These are phyloP conservation scores for Heritiera fomes DNA, from an alignment of 345 rosid species.

Conservation along the genomic window DNA sequence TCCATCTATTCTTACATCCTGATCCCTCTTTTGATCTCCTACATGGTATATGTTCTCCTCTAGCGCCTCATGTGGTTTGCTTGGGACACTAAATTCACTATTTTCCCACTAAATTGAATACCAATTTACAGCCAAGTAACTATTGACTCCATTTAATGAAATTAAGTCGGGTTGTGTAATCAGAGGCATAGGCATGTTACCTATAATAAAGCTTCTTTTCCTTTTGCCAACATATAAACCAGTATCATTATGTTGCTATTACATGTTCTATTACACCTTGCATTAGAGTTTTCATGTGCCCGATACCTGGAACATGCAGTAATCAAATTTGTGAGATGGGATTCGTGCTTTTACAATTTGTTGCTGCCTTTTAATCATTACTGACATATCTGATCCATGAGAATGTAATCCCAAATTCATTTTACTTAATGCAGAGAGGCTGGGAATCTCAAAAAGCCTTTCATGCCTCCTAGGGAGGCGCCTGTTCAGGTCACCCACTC, in stretches of 20 bases:
- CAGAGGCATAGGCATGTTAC: neutral
- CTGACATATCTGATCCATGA: neutral
- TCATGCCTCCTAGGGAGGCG: constrained; percentile 68
- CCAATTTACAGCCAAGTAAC: neutral
- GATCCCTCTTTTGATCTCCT: too few relatives aligned
- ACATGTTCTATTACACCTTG: neutral
- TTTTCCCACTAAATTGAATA: neutral
- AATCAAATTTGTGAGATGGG: neutral
- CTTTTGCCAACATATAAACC: neutral
- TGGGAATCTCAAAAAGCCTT: constrained; percentile 66
- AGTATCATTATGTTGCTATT: neutral
- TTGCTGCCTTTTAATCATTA: neutral
- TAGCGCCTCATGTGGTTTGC: neutral
- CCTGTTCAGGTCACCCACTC: constrained; percentile 84
- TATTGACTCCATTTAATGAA: neutral
- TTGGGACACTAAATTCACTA: neutral
- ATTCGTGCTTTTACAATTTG: neutral
- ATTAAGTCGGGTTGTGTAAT: neutral
- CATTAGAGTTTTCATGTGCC: neutral
- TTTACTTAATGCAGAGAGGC: constrained; percentile 51
- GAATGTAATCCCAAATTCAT: constrained; percentile 3
- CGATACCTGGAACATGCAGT: neutral
- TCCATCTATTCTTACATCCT: too few relatives aligned
- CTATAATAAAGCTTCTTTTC: neutral
- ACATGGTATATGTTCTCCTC: too few relatives aligned